phyloP scores from a whole-genome alignment of 106 monocot genomes.

The Acorus calamus region DNA sequence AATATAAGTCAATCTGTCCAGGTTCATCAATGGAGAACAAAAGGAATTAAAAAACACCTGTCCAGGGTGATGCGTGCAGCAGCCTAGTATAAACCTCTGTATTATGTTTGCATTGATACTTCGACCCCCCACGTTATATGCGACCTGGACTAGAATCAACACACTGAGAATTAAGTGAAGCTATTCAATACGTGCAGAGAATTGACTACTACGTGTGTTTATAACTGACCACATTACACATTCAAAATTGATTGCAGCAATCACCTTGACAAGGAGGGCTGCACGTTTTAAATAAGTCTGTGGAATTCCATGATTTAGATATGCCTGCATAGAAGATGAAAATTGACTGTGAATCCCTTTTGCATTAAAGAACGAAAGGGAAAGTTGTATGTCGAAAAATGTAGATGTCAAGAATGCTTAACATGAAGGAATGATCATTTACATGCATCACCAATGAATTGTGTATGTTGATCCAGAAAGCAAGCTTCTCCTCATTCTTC shows the following conservation, averaged over 20 bases:
- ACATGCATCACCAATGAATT: conserved; percentile 96
- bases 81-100: conserved; percentile 58
- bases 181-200: not conserved
- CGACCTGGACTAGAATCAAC: conserved; percentile 34
- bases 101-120: conserved; percentile 55
- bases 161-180: not conserved
- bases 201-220: not conserved
- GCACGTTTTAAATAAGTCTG: conserved; percentile 45
- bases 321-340: conserved; percentile 36
- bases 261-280: conserved; percentile 58
- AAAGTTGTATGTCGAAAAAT: too few relatives aligned
- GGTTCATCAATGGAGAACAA: too few relatives aligned
- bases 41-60: conserved; percentile 27
- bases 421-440: conserved; percentile 7
- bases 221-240: not conserved
- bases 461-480: conserved; percentile 96
- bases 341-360: too few relatives aligned
- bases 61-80: conserved; percentile 60
- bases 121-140: conserved; percentile 56
- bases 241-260: not conserved
- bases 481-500: conserved; percentile 76
- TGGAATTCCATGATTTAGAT: conserved; percentile 65
- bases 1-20: too few relatives aligned
- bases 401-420: too few relatives aligned
- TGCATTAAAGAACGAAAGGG: too few relatives aligned